Percentiles rank a stretch among this genome's conserved stretches.
These are phyloP conservation scores for Carex scoparia DNA, from an alignment of 176 grass and related monocot genomes.

Conservation along the genomic window DNA sequence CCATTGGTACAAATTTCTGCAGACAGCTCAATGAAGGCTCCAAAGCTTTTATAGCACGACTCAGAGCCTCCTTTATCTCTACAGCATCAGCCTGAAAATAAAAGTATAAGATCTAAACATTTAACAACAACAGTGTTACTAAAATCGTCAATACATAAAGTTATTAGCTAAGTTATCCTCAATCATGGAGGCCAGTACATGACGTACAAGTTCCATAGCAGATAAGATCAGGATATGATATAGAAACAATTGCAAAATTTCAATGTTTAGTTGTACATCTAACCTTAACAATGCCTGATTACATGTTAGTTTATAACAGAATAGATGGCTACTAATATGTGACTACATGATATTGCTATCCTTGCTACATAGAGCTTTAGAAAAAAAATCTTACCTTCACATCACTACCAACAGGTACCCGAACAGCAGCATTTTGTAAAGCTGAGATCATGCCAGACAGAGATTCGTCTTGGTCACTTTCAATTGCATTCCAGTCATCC, in stretches of 20 bases:
- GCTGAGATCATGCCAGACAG: slow-evolving; percentile 51
- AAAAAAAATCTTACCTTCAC: slow-evolving; percentile 42
- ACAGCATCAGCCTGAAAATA: slow-evolving; percentile 44
- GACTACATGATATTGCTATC: background rate
- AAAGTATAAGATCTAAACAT: slow-evolving; percentile 1
- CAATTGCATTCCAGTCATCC: slow-evolving; percentile 43
- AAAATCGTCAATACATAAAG: background rate
- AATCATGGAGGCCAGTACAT: background rate
- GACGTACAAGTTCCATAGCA: background rate
- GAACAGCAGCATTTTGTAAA: slow-evolving; percentile 53
- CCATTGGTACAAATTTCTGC: slow-evolving; percentile 48
- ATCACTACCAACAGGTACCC: slow-evolving; percentile 50
- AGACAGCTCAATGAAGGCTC: slow-evolving; percentile 42
- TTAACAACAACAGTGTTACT: background rate
- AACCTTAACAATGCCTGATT: background rate
- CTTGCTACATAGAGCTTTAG: background rate
- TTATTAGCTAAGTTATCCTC: background rate
- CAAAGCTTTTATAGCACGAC: slow-evolving; percentile 38
- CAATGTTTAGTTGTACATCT: background rate
- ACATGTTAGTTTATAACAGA: background rate
- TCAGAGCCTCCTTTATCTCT: slow-evolving; percentile 59
- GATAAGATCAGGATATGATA: background rate
- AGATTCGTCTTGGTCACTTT: slow-evolving; percentile 51
- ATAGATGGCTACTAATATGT: background rate
- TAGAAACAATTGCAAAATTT: background rate